Evolutionary conservation across 768 basidiomycete species (phyloP).

Genomic region (Boletus huronensis): DNA sequence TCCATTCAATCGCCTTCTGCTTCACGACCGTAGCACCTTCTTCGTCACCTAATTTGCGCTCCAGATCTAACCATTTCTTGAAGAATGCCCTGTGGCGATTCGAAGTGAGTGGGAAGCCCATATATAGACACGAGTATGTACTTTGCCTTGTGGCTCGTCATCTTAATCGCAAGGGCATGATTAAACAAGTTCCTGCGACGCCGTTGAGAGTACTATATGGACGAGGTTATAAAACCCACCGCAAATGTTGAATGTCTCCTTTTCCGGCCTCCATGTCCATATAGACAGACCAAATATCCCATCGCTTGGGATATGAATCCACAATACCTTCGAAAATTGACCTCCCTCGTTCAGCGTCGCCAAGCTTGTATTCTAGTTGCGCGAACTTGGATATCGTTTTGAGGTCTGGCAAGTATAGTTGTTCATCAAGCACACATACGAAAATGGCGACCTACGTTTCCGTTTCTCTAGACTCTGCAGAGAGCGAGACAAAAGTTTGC

Average conservation of each 20-base stretch:
- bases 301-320: constrained; percentile 91
- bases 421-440: not conserved
- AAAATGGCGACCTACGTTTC: constrained; percentile 64
- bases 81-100: constrained; percentile 70
- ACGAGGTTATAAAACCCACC: constrained; percentile 42
- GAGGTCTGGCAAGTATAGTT: constrained; percentile 55
- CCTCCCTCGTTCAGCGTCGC: constrained; percentile 91
- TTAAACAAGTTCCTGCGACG: constrained; percentile 76
- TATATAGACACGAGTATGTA: constrained; percentile 39
- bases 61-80: constrained; percentile 95
- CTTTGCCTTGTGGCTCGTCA: constrained; percentile 96
- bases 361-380: constrained; percentile 90
- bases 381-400: constrained; percentile 96
- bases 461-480: constrained; percentile 89
- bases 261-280: constrained; percentile 92
- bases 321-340: constrained; percentile 96
- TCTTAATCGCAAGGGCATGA: constrained; percentile 76
- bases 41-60: constrained; percentile 83
- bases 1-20: constrained; percentile 89
- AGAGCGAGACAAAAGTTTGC: constrained; percentile 82
- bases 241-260: constrained; percentile 71
- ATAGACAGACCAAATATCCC: constrained; percentile 95
- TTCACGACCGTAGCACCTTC: constrained; percentile 80
- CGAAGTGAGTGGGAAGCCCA: constrained; percentile 3
- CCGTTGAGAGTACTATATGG: not conserved